Percentiles rank a stretch among this genome's conserved stretches.
Conservation (phyloP, 106 monocot species). For the Allium cepa region DNA sequence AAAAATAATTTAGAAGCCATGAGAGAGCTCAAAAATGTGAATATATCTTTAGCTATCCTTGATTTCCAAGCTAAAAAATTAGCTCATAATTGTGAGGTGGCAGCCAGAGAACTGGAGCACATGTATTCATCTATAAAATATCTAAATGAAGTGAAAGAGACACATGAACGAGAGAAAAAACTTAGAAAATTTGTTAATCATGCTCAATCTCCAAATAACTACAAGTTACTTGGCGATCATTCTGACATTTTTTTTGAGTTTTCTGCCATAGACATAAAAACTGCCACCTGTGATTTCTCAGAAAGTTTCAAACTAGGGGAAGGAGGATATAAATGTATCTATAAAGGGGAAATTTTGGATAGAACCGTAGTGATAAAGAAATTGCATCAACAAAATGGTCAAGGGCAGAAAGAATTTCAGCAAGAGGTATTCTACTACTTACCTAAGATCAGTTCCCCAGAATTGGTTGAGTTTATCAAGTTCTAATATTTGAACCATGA, state of each 20-base stretch:
- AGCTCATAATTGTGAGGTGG: conserved; percentile 13
- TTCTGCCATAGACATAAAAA: conserved; percentile 55
- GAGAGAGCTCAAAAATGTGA: conserved; percentile 29
- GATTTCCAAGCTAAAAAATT: conserved; percentile 25
- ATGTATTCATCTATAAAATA: conserved; percentile 31
- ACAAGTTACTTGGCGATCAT: neutral
- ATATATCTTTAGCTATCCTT: conserved; percentile 26
- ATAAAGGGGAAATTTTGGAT: conserved; percentile 67
- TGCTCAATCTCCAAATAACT: conserved; percentile 11
- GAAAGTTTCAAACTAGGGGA: conserved; percentile 68
- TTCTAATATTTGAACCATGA: too few species aligned
- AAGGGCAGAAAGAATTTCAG: conserved; percentile 52
- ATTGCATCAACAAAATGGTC: conserved; percentile 42
- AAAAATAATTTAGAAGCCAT: conserved; percentile 26
- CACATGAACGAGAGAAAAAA: conserved; percentile 18
- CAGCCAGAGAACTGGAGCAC: conserved; percentile 31
- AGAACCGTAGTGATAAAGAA: conserved; percentile 62
- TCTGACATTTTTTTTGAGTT: conserved; percentile 48
- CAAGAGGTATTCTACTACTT: conserved; percentile 36
- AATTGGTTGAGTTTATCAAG: too few species aligned
- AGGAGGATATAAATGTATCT: conserved; percentile 46
- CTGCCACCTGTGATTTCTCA: conserved; percentile 76
- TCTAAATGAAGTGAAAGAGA: conserved; percentile 12
- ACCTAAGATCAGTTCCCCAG: too few species aligned
- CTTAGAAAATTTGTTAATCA: conserved; percentile 4